phyloP scores from a whole-genome alignment of 768 basidiomycete genomes.

The Dendrothele bispora region DNA sequence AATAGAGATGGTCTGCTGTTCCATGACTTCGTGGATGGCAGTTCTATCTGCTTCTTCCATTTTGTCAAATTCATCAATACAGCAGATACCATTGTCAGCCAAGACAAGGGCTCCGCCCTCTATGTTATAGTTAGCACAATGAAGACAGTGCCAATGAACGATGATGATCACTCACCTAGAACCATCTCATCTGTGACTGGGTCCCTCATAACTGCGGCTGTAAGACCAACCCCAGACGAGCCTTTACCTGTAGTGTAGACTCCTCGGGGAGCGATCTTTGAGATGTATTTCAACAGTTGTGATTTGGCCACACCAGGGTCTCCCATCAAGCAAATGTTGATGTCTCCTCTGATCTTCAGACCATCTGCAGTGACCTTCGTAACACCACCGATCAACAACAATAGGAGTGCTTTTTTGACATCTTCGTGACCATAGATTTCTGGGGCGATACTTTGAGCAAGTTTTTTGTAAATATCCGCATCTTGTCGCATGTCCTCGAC shows the following conservation, averaged over 20 bases:
- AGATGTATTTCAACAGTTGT: slow-evolving; percentile 95
- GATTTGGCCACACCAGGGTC: slow-evolving; percentile 99
- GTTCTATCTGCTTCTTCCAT: slow-evolving; percentile 99
- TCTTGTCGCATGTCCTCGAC: slow-evolving; percentile 72
- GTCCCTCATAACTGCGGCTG: slow-evolving; percentile 98
- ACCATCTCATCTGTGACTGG: slow-evolving; percentile 99
- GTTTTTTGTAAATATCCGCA: slow-evolving; percentile 79
- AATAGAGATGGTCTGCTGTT: slow-evolving; percentile 99
- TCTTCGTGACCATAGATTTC: slow-evolving; percentile 98
- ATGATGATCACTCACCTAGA: slow-evolving; percentile 60
- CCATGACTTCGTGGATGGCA: slow-evolving; percentile 99
- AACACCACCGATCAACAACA: slow-evolving; percentile 93
- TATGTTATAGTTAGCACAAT: slow-evolving; percentile 27
- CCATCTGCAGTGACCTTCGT: slow-evolving; percentile 96
- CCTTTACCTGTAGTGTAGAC: slow-evolving; percentile 99
- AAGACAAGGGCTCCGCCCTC: slow-evolving; percentile 99
- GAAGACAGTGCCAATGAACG: not conserved
- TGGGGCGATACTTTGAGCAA: slow-evolving; percentile 93
- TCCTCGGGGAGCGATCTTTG: slow-evolving; percentile 96
- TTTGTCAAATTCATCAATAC: slow-evolving; percentile 99
- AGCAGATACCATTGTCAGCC: slow-evolving; percentile 99
- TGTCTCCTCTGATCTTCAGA: slow-evolving; percentile 97
- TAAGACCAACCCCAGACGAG: slow-evolving; percentile 97
- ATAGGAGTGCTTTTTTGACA: slow-evolving; percentile 92
- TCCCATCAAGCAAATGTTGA: slow-evolving; percentile 98